Evolutionary conservation across 2,329 filamentous ascomycete species (phyloP).

Genomic region (Boeremia exigua): DNA sequence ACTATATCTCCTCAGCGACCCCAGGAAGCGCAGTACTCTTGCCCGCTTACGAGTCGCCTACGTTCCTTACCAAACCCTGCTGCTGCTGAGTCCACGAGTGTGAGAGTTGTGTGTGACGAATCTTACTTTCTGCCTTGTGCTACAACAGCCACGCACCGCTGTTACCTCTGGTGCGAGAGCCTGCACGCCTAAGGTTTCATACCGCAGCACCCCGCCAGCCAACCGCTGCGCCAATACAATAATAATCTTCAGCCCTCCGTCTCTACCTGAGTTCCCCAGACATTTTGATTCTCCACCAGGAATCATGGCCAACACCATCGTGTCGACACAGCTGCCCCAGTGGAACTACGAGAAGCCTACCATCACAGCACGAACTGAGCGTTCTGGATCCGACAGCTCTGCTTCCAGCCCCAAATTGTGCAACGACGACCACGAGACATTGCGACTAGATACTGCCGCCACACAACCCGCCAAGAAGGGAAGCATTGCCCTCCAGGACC

Average conservation of each 20-base stretch:
- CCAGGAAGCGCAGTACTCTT: conserved; percentile 7
- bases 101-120: conserved; percentile 24
- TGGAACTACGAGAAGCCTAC: conserved; percentile 47
- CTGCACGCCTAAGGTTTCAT: conserved; percentile 42
- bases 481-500: conserved; percentile 40
- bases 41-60: conserved; percentile 19
- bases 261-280: conserved; percentile 6
- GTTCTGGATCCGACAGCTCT: conserved; percentile 39
- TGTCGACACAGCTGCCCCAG: conserved; percentile 44
- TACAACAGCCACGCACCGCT: conserved; percentile 29
- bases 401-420: conserved; percentile 45
- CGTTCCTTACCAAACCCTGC: conserved; percentile 13
- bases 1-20: conserved; percentile 16
- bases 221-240: conserved; percentile 28
- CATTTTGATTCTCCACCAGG: conserved; percentile 16
- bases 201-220: conserved; percentile 18
- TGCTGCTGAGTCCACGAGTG: conserved; percentile 16
- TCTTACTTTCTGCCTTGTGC: conserved; percentile 32
- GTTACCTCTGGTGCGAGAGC: conserved; percentile 36
- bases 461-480: conserved; percentile 31
- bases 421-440: conserved; percentile 42
- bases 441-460: conserved; percentile 41
- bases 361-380: conserved; percentile 32
- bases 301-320: conserved; percentile 41
- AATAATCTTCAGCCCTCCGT: conserved; percentile 11